Evolutionary conservation across 805 yeast species (phyloP).

Genomic region (Blastobotrys peoriensis): DNA sequence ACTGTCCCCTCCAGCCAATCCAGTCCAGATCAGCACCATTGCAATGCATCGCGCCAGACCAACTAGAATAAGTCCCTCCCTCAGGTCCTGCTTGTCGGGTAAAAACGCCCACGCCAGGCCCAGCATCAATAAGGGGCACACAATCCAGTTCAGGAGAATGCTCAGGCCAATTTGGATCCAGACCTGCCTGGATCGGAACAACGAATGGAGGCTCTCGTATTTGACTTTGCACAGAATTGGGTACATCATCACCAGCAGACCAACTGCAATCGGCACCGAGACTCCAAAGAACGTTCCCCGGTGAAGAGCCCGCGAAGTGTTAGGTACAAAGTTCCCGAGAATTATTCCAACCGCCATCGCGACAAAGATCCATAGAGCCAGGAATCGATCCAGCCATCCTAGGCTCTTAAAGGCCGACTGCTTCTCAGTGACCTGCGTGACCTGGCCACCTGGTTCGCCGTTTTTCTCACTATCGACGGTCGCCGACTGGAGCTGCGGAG

Average conservation of each 20-base stretch:
- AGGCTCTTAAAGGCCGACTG: slow-evolving; percentile 2
- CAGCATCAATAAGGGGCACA: slow-evolving; percentile 52
- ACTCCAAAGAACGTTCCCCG: slow-evolving; percentile 23
- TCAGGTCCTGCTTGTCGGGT: slow-evolving; percentile 42
- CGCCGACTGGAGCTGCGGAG: too few species aligned
- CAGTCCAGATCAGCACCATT: slow-evolving; percentile 56
- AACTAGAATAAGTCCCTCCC: slow-evolving; percentile 53
- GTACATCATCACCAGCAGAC: slow-evolving; percentile 50
- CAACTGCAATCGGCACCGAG: slow-evolving; percentile 32
- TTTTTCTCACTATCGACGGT: slow-evolving; percentile 5
- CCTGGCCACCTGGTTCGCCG: slow-evolving; percentile 8
- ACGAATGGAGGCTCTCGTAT: slow-evolving; percentile 40
- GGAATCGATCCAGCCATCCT: slow-evolving; percentile 17
- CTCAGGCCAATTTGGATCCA: slow-evolving; percentile 35
- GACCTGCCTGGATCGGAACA: slow-evolving; percentile 22
- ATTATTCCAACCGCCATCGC: slow-evolving; percentile 25
- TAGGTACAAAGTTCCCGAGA: slow-evolving; percentile 23
- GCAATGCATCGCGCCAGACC: slow-evolving; percentile 59
- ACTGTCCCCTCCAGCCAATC: slow-evolving; percentile 47
- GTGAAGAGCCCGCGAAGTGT: slow-evolving; percentile 16
- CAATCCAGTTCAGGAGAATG: slow-evolving; percentile 46
- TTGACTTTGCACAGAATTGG: slow-evolving; percentile 51
- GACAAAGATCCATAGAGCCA: slow-evolving; percentile 25
- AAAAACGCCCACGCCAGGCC: slow-evolving; percentile 45
- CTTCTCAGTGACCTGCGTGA: background rate